phyloP scores from a whole-genome alignment of 2,329 filamentous ascomycete species.

The Cephalotrichum gorgonifer region DNA sequence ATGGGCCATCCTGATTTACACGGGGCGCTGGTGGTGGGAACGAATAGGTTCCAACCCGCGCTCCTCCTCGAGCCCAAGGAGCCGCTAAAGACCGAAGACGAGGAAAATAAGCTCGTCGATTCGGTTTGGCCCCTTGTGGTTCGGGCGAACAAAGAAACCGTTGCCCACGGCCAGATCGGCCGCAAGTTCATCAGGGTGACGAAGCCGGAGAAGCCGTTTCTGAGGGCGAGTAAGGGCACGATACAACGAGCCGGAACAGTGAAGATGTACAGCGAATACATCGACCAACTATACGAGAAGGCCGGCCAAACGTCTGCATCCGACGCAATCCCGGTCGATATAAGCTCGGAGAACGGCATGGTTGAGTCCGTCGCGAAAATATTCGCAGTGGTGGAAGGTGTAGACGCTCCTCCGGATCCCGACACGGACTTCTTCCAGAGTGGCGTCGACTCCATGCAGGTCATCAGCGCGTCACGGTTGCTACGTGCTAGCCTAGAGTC shows the following conservation, averaged over 20 bases:
- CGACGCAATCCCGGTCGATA: constrained; percentile 10
- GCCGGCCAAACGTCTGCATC: constrained; percentile 9
- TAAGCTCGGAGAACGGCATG: constrained; percentile 13
- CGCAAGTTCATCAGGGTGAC: constrained; percentile 27
- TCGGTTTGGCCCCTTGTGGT: constrained; percentile 31
- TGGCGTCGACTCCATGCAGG: constrained; percentile 28
- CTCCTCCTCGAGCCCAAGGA: constrained; percentile 33
- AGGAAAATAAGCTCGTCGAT: constrained; percentile 22
- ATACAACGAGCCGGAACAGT: constrained; percentile 28
- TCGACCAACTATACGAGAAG: constrained; percentile 27
- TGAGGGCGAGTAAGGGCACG: constrained; percentile 33
- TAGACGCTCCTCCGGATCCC: constrained; percentile 7
- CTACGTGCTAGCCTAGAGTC: constrained; percentile 11
- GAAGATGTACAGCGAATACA: constrained; percentile 30
- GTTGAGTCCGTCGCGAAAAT: constrained; percentile 8
- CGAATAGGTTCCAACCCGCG: constrained; percentile 32
- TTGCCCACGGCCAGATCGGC: constrained; percentile 34
- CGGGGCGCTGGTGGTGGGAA: constrained; percentile 33
- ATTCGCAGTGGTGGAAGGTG: constrained; percentile 3
- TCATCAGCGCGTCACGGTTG: constrained; percentile 15
- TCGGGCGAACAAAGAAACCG: constrained; percentile 29
- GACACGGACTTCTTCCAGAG: constrained; percentile 25
- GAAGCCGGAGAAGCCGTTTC: constrained; percentile 29
- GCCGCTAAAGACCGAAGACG: constrained; percentile 15
- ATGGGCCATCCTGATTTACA: constrained; percentile 25